Evolutionary conservation across 768 basidiomycete species (phyloP), one percentile per base, ranked within the genome.

Genomic region (Pulveroboletus ravenelii): DNA sequence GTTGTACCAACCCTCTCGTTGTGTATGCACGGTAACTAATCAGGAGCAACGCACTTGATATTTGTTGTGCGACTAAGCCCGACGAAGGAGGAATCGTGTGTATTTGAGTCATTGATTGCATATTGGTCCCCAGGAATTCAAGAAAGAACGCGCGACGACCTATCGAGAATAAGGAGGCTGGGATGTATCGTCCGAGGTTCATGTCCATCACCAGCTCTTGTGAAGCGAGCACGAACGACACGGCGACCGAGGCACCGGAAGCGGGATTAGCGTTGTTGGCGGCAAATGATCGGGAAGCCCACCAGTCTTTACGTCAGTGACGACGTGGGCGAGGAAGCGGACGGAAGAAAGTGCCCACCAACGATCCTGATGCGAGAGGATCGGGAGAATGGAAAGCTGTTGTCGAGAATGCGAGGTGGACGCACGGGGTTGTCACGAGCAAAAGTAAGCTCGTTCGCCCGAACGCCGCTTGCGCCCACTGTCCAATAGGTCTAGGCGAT

Each of bases 281-380:
- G 15, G n/a, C 1, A n/a, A 30, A 5, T 18, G 25, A 7, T 1
- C 3, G 9, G 27, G 18, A 30, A 8, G 41, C 70, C 44, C 25
- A 78, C 79, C 57, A 62, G 55, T 2, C 56, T 85, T 87, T 51
- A 87, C 72, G 9, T 64, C 54, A 3, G 60, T 45, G 6, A 75
- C 79, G 27, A 79, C 53, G 0, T 59, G 41, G 35, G 67, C 61
- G 1, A 82, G 80, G 6, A 83, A 51, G 63, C 85, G 85, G 50
- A 85, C 78, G 25, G 85, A 69, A 27, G 83, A 80, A 4, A 83
- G 29, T 85, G 84, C 0, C 83, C 82, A 58, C 87, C 85, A 51
- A 87, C 74, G 17, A 82, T 81, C 83, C 85, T 15, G 20, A 18
- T 4, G 10, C 29, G 12, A 1, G 23, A 17, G 29, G 23, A 25